These are phyloP conservation scores for Annona squamosa DNA, from an alignment of 164 flowering plant genomes.

Conservation along the genomic window DNA sequence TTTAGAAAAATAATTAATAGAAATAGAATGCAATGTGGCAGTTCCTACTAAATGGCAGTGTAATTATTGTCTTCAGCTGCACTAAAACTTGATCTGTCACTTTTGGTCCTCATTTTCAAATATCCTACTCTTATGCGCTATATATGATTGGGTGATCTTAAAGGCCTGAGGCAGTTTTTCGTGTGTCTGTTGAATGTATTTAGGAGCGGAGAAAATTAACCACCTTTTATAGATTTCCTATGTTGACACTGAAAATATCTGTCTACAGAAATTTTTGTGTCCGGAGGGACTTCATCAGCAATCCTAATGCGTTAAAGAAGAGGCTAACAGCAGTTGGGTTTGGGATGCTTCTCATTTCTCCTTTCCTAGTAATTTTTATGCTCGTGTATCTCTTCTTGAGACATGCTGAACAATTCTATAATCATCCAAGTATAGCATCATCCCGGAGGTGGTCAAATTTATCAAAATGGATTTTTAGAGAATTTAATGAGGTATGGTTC, in stretches of 20 bases:
- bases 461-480: slow-evolving; percentile 94
- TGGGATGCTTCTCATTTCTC: slow-evolving; percentile 83
- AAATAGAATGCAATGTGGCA: too few relatives aligned
- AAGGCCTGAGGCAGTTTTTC: too few relatives aligned
- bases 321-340: slow-evolving; percentile 85
- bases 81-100: too few relatives aligned
- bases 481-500: slow-evolving; percentile 83
- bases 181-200: too few relatives aligned
- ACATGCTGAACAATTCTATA: slow-evolving; percentile 94
- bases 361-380: slow-evolving; percentile 88
- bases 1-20: too few relatives aligned
- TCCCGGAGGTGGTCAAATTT: slow-evolving; percentile 96
- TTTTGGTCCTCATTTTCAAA: too few relatives aligned
- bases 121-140: too few relatives aligned
- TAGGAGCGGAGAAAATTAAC: background rate
- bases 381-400: slow-evolving; percentile 84
- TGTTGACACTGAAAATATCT: background rate
- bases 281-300: slow-evolving; percentile 65
- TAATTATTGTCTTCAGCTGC: too few relatives aligned
- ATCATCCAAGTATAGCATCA: slow-evolving; percentile 93
- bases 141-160: too few relatives aligned
- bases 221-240: background rate
- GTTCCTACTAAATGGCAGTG: too few relatives aligned
- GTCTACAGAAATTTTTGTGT: slow-evolving; percentile 64
- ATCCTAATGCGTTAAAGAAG: slow-evolving; percentile 67